Conservation (phyloP, 306 rosid species). For the Aeschynomene evenia region DNA sequence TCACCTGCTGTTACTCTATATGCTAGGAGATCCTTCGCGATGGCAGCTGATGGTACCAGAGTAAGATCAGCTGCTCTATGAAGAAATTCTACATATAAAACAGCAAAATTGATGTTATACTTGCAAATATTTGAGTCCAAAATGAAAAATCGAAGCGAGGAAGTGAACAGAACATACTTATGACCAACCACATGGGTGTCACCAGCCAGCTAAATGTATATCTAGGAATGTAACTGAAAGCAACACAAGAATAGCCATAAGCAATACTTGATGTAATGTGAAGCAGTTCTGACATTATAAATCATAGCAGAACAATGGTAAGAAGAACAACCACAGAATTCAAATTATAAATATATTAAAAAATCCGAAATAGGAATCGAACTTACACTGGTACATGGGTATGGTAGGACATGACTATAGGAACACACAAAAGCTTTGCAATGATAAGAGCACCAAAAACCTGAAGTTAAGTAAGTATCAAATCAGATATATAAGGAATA, state of each 20-base stretch:
- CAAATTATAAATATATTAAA: not conserved
- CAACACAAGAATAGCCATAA: slow-evolving; percentile 26
- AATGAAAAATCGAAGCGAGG: slow-evolving; percentile 9
- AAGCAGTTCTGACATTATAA: slow-evolving; percentile 10
- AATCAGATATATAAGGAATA: slow-evolving; percentile 20
- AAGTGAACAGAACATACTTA: slow-evolving; percentile 61
- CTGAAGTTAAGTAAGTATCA: slow-evolving; percentile 42
- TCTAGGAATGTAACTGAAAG: slow-evolving; percentile 87
- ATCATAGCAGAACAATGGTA: slow-evolving; percentile 12
- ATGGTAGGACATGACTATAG: slow-evolving; percentile 97
- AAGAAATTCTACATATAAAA: slow-evolving; percentile 72
- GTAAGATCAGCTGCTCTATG: slow-evolving; percentile 97
- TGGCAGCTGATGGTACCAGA: slow-evolving; percentile 94
- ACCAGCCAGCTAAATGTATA: slow-evolving; percentile 99
- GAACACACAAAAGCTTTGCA: slow-evolving; percentile 80
- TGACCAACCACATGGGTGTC: slow-evolving; percentile 93
- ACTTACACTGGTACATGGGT: slow-evolving; percentile 97
- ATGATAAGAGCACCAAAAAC: slow-evolving; percentile 95
- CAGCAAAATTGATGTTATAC: slow-evolving; percentile 22
- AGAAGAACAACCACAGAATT: not conserved
- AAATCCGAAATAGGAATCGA: slow-evolving; percentile 28
- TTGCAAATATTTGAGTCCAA: slow-evolving; percentile 8
- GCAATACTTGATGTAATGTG: slow-evolving; percentile 14
- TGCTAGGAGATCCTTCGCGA: slow-evolving; percentile 73
- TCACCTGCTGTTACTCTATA: slow-evolving; percentile 86